A percentile compares a stretch with the other conserved stretches of the same genome.
Conservation (phyloP, 2,329 filamentous ascomycete species). For the Monosporascus sp. region DNA sequence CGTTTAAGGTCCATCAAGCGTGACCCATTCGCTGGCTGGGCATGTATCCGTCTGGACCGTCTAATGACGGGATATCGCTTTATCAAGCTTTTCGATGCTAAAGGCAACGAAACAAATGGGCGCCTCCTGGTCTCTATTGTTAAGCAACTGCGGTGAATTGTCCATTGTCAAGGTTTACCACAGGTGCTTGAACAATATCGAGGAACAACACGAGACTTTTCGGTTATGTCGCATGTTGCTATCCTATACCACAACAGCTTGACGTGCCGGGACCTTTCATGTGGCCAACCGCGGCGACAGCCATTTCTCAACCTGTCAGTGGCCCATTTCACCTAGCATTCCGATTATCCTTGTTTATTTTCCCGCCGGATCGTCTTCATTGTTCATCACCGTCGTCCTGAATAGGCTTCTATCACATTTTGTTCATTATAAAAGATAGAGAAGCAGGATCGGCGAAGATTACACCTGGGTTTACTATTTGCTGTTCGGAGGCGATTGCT, state of each 20-base stretch:
- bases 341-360: not conserved
- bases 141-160: slow-evolving; percentile 29
- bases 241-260: not conserved
- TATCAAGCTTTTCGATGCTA: slow-evolving; percentile 43
- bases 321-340: not conserved
- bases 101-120: slow-evolving; percentile 39
- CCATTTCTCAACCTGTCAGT: not conserved
- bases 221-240: not conserved
- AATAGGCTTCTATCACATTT: not conserved
- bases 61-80: slow-evolving; percentile 52
- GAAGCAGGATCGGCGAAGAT: slow-evolving; percentile 7
- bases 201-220: not conserved
- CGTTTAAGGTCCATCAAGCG: slow-evolving; percentile 27
- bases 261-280: not conserved
- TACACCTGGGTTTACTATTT: not conserved
- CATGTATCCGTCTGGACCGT: slow-evolving; percentile 56
- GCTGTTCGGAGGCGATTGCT: not conserved
- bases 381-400: not conserved
- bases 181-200: not conserved
- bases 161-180: not conserved
- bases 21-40: slow-evolving; percentile 45
- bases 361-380: not conserved
- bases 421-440: slow-evolving; percentile 2
- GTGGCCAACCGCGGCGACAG: not conserved
- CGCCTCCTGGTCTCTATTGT: slow-evolving; percentile 49